A percentile compares a stretch with the other conserved stretches of the same genome.
phyloP scores from a whole-genome alignment of 106 monocot genomes.

The Allium cepa region DNA sequence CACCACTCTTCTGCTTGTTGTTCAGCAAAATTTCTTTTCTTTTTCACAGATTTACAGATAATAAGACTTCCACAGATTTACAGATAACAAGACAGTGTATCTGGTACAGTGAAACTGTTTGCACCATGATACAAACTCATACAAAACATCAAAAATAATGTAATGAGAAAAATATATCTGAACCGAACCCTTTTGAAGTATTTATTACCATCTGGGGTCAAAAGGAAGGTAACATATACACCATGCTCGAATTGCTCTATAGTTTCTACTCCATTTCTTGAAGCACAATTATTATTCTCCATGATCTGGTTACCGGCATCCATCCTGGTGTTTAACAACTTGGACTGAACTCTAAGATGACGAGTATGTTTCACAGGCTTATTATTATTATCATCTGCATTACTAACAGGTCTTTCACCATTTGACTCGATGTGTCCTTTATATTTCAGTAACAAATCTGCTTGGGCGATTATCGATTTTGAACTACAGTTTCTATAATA shows the following conservation, averaged over 20 bases:
- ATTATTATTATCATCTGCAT: neutral
- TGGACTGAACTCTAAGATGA: slow-evolving; percentile 8
- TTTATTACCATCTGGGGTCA: slow-evolving; percentile 41
- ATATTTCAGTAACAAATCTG: slow-evolving; percentile 35
- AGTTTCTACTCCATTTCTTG: slow-evolving; percentile 1
- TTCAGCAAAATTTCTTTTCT: neutral
- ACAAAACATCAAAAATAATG: no score
- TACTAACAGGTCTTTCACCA: neutral
- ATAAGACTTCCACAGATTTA: no score
- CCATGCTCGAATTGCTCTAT: slow-evolving; percentile 80
- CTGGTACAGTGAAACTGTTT: no score
- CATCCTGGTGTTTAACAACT: neutral
- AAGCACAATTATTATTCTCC: neutral
- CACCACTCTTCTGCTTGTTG: neutral
- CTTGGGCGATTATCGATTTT: slow-evolving; percentile 24
- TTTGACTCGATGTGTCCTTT: neutral
- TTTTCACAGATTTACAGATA: no score
- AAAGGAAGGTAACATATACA: slow-evolving; percentile 52
- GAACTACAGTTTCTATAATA: no score
- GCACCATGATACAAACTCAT: no score
- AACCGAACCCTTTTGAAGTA: slow-evolving; percentile 59
- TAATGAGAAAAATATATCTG: slow-evolving; percentile 31
- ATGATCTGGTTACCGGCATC: slow-evolving; percentile 4
- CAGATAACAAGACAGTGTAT: no score
- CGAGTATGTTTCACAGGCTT: slow-evolving; percentile 5